These are phyloP conservation scores for Solanum piurae DNA, from an alignment of 257 asterid genomes.

Conservation along the genomic window DNA sequence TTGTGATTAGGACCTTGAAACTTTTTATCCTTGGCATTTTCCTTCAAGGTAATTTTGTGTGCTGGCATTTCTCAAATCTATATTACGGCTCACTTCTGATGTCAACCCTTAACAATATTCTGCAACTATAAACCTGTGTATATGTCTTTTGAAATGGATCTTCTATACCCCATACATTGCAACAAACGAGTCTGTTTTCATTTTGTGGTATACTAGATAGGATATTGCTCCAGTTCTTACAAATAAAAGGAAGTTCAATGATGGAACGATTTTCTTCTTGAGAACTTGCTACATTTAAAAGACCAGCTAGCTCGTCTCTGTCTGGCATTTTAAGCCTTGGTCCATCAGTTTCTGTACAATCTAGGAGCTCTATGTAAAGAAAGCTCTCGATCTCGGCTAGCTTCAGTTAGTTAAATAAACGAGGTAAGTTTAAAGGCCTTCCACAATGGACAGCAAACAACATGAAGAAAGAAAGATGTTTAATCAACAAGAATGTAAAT, in stretches of 20 bases:
- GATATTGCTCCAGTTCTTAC: neutral
- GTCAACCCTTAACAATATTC: neutral
- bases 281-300: neutral
- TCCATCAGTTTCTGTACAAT: neutral
- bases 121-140: neutral
- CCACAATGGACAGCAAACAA: neutral
- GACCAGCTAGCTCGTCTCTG: neutral
- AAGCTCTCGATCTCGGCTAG: neutral
- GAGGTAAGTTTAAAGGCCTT: neutral
- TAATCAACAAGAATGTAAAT: neutral
- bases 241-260: neutral
- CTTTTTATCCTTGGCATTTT: constrained; percentile 64
- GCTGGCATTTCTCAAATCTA: neutral
- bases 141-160: neutral
- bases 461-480: neutral
- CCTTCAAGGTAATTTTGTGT: constrained; percentile 57
- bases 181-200: neutral
- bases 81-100: neutral
- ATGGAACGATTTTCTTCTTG: neutral
- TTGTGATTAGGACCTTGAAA: constrained; percentile 44
- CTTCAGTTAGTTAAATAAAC: neutral
- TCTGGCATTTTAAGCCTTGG: neutral
- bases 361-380: neutral
- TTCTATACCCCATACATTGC: neutral
- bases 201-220: neutral